Evolutionary conservation across 441 rosid species (phyloP).

Genomic region (Kokia cookei): DNA sequence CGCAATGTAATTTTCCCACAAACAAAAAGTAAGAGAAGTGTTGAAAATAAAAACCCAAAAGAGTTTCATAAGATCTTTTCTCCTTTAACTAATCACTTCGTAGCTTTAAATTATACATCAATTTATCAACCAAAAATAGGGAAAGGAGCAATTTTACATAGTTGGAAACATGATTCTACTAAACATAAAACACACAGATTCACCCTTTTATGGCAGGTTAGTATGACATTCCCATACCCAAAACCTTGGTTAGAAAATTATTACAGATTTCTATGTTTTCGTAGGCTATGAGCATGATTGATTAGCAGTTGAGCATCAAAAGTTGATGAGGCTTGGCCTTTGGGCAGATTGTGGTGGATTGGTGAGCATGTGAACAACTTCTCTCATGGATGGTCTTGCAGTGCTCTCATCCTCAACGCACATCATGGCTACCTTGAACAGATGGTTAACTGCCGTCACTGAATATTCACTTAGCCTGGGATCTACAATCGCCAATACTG

Average conservation of each 20-base stretch:
- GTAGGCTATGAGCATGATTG: background rate
- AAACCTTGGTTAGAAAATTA: slow-evolving; percentile 9
- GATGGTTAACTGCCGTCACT: slow-evolving; percentile 39
- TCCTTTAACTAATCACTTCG: background rate
- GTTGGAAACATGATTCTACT: background rate
- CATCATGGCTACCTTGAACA: slow-evolving; percentile 73
- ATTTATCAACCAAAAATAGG: background rate
- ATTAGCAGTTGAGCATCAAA: slow-evolving; percentile 13
- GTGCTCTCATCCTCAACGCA: slow-evolving; percentile 70
- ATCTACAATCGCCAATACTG: slow-evolving; percentile 55
- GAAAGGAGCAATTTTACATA: background rate
- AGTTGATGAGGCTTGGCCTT: slow-evolving; percentile 26
- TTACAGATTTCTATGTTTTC: slow-evolving; percentile 2
- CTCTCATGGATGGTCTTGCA: slow-evolving; percentile 79
- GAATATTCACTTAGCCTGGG: slow-evolving; percentile 58
- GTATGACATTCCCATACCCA: background rate
- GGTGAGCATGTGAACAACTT: slow-evolving; percentile 76
- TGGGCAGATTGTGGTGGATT: slow-evolving; percentile 43
- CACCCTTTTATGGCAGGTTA: background rate
- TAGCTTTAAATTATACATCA: background rate
- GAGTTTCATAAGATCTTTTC: too few species aligned
- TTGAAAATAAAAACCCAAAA: too few species aligned
- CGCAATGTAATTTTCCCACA: too few species aligned
- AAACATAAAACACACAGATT: background rate
- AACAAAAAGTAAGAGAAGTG: too few species aligned